Base-by-base conservation (phyloP, 148 eudicot genomes). In the Vaccinium corymbosum region DNA sequence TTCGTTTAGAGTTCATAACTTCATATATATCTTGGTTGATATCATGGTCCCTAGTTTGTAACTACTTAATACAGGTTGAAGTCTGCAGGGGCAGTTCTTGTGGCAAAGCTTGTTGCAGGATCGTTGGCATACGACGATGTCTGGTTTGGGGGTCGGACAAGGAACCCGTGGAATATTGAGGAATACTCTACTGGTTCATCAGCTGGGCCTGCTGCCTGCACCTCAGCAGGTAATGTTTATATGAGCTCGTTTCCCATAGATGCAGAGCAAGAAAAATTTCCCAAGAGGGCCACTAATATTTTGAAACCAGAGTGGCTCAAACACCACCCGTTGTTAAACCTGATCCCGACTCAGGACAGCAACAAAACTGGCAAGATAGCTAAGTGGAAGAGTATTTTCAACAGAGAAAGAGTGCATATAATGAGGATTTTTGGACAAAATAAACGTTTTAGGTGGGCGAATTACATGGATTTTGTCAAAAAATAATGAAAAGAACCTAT, bases 91-190 rank as follows among this genome's bases (percentile, higher is more conserved):
- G 98, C 94, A 8, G 98, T 95, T 86, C 95, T 95, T 50, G 91
- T 94, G 72, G 98, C 93, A 55, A 95, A 95, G 87, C 94, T 95
- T 59, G 98, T 92, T 12, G 75, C 92, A 38, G 98, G 96, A 68
- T 95, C 98, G 35, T 82, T 95, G 79, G 98, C 95, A 75, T 95
- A 95, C 82, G 95, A 92, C 81, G 98, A 95, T 87, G 94, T 94
- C 72, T 94, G 96, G 98, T 95, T 95, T 84, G 98, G 98, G 42
- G 98, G 98, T 35, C 91, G 97, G 86, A 94, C 98, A 14, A 92
- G 98, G 86, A 95, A 95, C 87, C 98, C 98, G 6, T 95, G 98
- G 98, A 95, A 95, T 87, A 94, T 95, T 46, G 95, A 93, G 86
- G 98, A 95, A 87, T 95, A 62, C 76, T 81, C 94, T 49, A 93